Evolutionary conservation across 352 stramenopile species (phyloP).

Genomic region (Phytophthora meadii): DNA sequence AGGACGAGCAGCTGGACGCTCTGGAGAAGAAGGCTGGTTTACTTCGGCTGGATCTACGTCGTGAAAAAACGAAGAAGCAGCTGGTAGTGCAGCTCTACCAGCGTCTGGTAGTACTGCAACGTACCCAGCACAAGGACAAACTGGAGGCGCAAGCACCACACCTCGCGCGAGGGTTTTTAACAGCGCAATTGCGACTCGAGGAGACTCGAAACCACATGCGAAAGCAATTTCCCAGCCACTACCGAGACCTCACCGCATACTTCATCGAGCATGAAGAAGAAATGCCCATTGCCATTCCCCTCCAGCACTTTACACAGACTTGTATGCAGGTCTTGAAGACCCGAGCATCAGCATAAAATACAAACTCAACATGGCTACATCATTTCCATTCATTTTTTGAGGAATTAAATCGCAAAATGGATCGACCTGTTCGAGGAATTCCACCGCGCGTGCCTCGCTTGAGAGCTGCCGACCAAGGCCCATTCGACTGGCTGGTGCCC

Average conservation of each 20-base stretch:
- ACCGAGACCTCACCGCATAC: conserved; percentile 59
- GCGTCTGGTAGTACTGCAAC: conserved; percentile 62
- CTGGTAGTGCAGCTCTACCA: conserved; percentile 61
- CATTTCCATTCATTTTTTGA: background rate
- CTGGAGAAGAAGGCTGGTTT: conserved; percentile 52
- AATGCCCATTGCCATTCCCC: conserved; percentile 34
- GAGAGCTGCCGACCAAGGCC: conserved; percentile 36
- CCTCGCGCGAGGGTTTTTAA: conserved; percentile 53
- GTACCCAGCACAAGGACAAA: conserved; percentile 48
- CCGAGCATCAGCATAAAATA: conserved; percentile 29
- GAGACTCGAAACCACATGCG: conserved; percentile 58
- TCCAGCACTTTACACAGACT: conserved; percentile 40
- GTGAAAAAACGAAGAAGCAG: conserved; percentile 67
- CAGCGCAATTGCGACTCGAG: conserved; percentile 51
- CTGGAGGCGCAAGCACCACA: conserved; percentile 29
- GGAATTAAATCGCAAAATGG: conserved; percentile 2
- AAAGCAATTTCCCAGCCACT: conserved; percentile 62
- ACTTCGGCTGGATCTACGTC: conserved; percentile 64
- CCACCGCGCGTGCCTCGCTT: conserved; percentile 13
- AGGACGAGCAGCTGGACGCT: conserved; percentile 60
- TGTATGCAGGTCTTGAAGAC: conserved; percentile 55
- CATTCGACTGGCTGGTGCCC: conserved; percentile 79
- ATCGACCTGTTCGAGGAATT: conserved; percentile 16
- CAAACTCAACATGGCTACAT: conserved; percentile 8
- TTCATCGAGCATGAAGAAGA: conserved; percentile 51